Evolutionary conservation across 805 yeast species (phyloP).

Genomic region (Metschnikowia shivogae): DNA sequence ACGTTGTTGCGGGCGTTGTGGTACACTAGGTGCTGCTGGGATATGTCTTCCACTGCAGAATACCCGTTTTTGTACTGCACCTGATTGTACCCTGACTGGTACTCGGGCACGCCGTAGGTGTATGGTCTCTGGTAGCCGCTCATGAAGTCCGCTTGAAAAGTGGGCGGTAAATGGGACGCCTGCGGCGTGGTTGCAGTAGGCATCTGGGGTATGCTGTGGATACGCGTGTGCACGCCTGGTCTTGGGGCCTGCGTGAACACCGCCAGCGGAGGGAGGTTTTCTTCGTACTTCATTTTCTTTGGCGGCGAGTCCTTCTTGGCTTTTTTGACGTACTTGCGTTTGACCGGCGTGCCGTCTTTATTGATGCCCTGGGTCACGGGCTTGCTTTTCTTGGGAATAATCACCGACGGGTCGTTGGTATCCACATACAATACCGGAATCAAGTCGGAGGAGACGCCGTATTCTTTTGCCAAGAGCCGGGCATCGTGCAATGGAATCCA

Average conservation of each 20-base stretch:
- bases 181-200: conserved; percentile 6
- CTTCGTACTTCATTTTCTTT: conserved; percentile 40
- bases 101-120: background rate
- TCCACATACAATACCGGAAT: conserved; percentile 42
- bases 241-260: conserved; percentile 16
- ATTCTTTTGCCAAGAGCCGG: conserved; percentile 35
- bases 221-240: background rate
- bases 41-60: conserved; percentile 8
- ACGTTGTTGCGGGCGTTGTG: conserved; percentile 11
- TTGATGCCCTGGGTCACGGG: conserved; percentile 17
- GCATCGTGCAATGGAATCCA: conserved; percentile 91
- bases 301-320: conserved; percentile 40
- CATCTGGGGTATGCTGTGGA: conserved; percentile 5
- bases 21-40: conserved; percentile 14
- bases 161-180: conserved; percentile 19
- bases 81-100: conserved; percentile 3
- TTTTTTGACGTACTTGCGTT: conserved; percentile 51
- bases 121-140: conserved; percentile 1
- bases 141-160: conserved; percentile 22
- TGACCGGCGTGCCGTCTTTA: conserved; percentile 40
- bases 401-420: conserved; percentile 30
- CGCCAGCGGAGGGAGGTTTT: conserved; percentile 17
- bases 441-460: conserved; percentile 35
- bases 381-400: conserved; percentile 34
- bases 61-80: conserved; percentile 1